Percentiles rank a stretch among this genome's conserved stretches.
These are phyloP conservation scores for Lasiosphaeria miniovina DNA, from an alignment of 495 filamentous ascomycete species.

Conservation along the genomic window DNA sequence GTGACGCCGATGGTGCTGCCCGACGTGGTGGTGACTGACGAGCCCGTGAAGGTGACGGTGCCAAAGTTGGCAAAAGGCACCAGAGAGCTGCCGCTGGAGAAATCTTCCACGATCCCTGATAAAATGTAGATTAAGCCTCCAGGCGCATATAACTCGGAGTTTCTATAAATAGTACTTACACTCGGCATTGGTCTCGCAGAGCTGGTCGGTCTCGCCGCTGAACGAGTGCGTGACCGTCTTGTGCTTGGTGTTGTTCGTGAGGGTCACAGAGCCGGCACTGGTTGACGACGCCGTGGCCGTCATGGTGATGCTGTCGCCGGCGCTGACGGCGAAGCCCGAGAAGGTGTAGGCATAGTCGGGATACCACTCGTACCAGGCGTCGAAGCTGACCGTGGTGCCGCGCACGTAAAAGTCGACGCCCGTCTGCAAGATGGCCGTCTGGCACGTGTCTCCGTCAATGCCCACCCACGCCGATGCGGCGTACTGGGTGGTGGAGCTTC, in stretches of 20 bases:
- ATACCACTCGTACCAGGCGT: conserved; percentile 66
- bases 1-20: conserved; percentile 35
- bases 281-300: conserved; percentile 48
- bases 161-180: conserved; percentile 32
- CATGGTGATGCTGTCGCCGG: conserved; percentile 56
- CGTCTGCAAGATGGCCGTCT: conserved; percentile 16
- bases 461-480: conserved; percentile 23
- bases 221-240: conserved; percentile 52
- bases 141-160: too few species aligned
- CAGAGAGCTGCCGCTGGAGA: conserved; percentile 42
- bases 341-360: conserved; percentile 50
- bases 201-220: conserved; percentile 27
- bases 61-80: conserved; percentile 57
- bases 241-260: conserved; percentile 57
- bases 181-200: conserved; percentile 54
- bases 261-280: conserved; percentile 50
- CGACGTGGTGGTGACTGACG: conserved; percentile 33
- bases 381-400: conserved; percentile 34
- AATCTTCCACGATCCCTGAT: conserved; percentile 58
- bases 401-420: conserved; percentile 51
- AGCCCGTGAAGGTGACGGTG: conserved; percentile 47
- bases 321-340: conserved; percentile 45
- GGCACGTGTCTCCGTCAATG: conserved; percentile 21
- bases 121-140: too few species aligned
- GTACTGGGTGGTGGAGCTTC: conserved; percentile 7